A percentile compares a stretch with the other conserved stretches of the same genome.
Evolutionary conservation across 2,329 filamentous ascomycete genomes (phyloP).

Genomic region (Westerdykella sp.): DNA sequence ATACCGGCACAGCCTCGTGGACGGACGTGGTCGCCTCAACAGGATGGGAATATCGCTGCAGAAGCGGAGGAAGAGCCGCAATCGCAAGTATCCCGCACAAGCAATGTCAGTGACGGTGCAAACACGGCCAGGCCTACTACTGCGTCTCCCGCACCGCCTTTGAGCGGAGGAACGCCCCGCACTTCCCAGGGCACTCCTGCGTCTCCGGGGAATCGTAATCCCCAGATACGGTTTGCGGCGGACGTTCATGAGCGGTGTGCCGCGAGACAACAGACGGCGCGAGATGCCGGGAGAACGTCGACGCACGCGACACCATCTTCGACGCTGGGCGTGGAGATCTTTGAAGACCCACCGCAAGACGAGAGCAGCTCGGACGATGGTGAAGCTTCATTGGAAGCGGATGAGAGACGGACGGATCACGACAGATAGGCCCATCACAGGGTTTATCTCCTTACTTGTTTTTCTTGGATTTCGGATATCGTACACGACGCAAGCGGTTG

Average conservation of each 20-base stretch:
- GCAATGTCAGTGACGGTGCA: constrained; percentile 6
- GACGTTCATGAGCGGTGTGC: constrained; percentile 11
- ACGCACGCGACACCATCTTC: constrained; percentile 5
- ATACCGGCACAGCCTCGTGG: constrained; percentile 54
- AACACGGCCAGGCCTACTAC: constrained; percentile 3
- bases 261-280: constrained; percentile 7
- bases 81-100: constrained; percentile 4
- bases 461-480: constrained; percentile 13
- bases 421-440: constrained; percentile 18
- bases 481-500: background rate
- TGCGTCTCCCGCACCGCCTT: constrained; percentile 1
- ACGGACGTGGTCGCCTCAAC: constrained; percentile 49
- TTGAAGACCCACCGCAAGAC: no score
- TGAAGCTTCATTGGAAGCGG: no score
- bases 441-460: constrained; percentile 3
- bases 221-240: constrained; percentile 22
- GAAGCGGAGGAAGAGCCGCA: constrained; percentile 1
- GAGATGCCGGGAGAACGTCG: background rate
- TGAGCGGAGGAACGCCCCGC: constrained; percentile 1
- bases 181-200: background rate
- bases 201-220: constrained; percentile 8
- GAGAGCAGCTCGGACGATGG: no score
- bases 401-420: constrained; percentile 20
- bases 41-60: background rate
- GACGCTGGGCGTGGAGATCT: constrained; percentile 12